Evolutionary conservation across 2,329 filamentous ascomycete genomes (phyloP).

Genomic region (Cladophialophora psammophila): DNA sequence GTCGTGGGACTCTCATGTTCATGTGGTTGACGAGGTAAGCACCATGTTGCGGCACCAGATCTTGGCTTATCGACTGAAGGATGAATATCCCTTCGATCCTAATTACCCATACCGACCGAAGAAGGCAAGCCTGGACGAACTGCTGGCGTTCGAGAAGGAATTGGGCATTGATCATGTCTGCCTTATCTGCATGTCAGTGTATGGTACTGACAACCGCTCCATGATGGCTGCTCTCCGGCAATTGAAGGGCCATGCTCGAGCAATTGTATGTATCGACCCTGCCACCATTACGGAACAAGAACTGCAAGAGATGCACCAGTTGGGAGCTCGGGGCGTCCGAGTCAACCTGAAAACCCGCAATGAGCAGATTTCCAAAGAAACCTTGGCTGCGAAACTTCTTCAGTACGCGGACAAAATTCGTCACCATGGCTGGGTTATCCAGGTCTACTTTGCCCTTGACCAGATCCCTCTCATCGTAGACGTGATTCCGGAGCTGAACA

Average conservation of each 20-base stretch:
- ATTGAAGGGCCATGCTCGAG: not conserved
- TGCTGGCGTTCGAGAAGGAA: not conserved
- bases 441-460: not conserved
- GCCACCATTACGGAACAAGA: not conserved
- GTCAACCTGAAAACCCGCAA: constrained; percentile 6
- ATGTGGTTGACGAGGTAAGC: constrained; percentile 8
- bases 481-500: not conserved
- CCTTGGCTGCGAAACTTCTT: not conserved
- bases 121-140: not conserved
- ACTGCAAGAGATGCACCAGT: constrained; percentile 1
- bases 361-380: not conserved
- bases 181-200: not conserved
- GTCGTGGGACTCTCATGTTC: constrained; percentile 8
- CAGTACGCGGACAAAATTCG: not conserved
- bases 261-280: not conserved
- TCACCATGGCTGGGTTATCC: not conserved
- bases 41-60: not conserved
- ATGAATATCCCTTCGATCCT: not conserved
- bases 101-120: constrained; percentile 1
- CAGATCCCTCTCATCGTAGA: constrained; percentile 1
- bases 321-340: not conserved
- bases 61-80: not conserved
- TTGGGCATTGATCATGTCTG: not conserved
- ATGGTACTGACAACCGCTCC: not conserved
- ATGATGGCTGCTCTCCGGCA: not conserved